Evolutionary conservation across 805 yeast species (phyloP).

Genomic region (Starmerella asiatica): DNA sequence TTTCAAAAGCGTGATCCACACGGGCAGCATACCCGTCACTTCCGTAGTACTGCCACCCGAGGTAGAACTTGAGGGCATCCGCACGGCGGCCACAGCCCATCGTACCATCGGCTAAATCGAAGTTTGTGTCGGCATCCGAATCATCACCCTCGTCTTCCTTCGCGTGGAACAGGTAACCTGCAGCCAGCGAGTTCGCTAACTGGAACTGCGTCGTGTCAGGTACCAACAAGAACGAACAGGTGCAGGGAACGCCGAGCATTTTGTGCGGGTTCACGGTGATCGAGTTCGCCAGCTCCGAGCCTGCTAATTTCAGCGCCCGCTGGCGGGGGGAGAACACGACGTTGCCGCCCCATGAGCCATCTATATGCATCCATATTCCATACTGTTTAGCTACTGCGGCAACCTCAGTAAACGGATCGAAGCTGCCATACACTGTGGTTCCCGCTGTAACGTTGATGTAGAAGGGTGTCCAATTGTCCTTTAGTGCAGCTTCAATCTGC

Average conservation of each 20-base stretch:
- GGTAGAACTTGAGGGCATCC: conserved; percentile 62
- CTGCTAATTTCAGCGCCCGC: conserved; percentile 34
- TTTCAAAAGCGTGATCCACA: conserved; percentile 57
- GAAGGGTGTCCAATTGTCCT: conserved; percentile 54
- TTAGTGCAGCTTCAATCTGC: conserved; percentile 33
- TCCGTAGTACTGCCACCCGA: conserved; percentile 77
- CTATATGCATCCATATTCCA: conserved; percentile 67
- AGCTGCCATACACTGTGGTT: conserved; percentile 77
- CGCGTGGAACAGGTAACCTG: conserved; percentile 72
- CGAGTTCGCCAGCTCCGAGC: conserved; percentile 56
- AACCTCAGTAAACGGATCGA: conserved; percentile 51
- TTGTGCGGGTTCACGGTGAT: conserved; percentile 77
- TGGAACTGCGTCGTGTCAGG: conserved; percentile 57
- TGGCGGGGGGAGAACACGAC: conserved; percentile 48
- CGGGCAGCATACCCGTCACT: conserved; percentile 46
- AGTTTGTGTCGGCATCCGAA: conserved; percentile 38
- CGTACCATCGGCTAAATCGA: conserved; percentile 76
- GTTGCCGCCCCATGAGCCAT: conserved; percentile 89
- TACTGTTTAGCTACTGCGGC: conserved; percentile 39
- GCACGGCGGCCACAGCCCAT: conserved; percentile 87
- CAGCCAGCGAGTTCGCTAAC: conserved; percentile 58
- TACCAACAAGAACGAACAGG: conserved; percentile 54
- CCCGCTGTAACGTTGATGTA: conserved; percentile 79
- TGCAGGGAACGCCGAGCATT: conserved; percentile 69
- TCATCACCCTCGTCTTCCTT: conserved; percentile 25